These are phyloP conservation scores for Cokeromyces recurvatus DNA, from an alignment of 371 early-diverging fungal genomes.

Conservation along the genomic window DNA sequence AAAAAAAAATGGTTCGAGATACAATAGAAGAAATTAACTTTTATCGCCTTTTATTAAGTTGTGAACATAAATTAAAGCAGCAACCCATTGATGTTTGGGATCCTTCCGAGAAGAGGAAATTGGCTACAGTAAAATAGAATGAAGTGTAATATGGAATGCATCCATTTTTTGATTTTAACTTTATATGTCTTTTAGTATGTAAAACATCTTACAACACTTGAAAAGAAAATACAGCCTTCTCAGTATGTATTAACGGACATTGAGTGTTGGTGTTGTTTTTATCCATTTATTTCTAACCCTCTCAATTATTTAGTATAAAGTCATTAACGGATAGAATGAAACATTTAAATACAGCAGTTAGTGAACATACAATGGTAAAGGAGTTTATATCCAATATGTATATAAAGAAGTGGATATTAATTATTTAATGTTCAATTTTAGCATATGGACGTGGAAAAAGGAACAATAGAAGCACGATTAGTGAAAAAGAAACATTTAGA, in stretches of 20 bases:
- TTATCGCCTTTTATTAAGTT: conserved; percentile 24
- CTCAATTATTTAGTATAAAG: no score
- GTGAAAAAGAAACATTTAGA: conserved; percentile 29
- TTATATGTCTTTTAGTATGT: not conserved
- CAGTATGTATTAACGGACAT: no score
- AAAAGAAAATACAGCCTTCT: no score
- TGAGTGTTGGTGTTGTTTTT: no score
- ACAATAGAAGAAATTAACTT: conserved; percentile 31
- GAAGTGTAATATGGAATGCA: conserved; percentile 9
- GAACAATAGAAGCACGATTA: conserved; percentile 18
- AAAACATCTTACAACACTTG: no score
- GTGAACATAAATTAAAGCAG: conserved; percentile 24
- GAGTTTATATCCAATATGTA: not conserved
- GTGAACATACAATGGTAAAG: conserved; percentile 14
- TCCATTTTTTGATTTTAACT: not conserved
- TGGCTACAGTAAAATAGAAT: conserved; percentile 23
- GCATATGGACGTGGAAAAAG: conserved; percentile 28
- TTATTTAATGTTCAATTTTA: no score
- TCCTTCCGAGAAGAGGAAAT: conserved; percentile 32
- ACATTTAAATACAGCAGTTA: conserved; percentile 10
- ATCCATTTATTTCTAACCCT: no score
- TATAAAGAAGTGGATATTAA: not conserved
- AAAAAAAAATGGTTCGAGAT: no score
- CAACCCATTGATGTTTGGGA: conserved; percentile 23
- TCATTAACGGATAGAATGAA: no score